Evolutionary conservation across 805 yeast genomes (phyloP), one percentile per base, ranked within the genome.

Genomic region (Zygosaccharomyces kombuchaensis): DNA sequence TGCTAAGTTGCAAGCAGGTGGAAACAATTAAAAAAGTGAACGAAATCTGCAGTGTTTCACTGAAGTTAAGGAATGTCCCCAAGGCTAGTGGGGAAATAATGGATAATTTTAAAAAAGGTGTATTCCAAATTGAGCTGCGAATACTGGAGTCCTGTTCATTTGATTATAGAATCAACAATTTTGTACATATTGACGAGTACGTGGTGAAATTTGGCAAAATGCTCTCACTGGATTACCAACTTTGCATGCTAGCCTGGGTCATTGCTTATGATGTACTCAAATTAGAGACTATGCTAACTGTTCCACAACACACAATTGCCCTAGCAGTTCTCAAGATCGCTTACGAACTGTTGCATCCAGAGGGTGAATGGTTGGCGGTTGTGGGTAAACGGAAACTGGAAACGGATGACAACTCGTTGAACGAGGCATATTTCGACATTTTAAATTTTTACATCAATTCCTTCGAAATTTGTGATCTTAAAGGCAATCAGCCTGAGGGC

Each of bases 1-100:
- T 85, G 46, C 68, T 87, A 12, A 84, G 96, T 2, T 70, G 82
- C 35, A 87, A 89, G 62, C 80, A 81, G 52, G 95, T 87, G 58
- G 96, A 89, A 58, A 86, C 89, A 34, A 82, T 88, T 34, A 88
- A 87, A 61, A 84, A 84, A 54, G 62, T 84, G 12, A 72, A 78
- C 43, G 87, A 84, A 36, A 73, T 88, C 9, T 74, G 62, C 66
- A 59, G 67, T 3, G 67, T 66, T 30, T 68, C 73, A 4, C 59
- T 69, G 47, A 67, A 60, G 36, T 48, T 66, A n/a, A 56, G 69
- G 10, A 62, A 60, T 37, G 49, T 56, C 5, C 53, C 45, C 7
- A 57, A 54, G 32, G 46, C 63, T 32, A 58, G 53, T 3, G 40
- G 57, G 1, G 74, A 69, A 6, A 50, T 60, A 43, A 47, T 76